Evolutionary conservation across 2,329 filamentous ascomycete genomes (phyloP), one percentile per base, ranked within the genome.

Genomic region (Xylaria sp.): DNA sequence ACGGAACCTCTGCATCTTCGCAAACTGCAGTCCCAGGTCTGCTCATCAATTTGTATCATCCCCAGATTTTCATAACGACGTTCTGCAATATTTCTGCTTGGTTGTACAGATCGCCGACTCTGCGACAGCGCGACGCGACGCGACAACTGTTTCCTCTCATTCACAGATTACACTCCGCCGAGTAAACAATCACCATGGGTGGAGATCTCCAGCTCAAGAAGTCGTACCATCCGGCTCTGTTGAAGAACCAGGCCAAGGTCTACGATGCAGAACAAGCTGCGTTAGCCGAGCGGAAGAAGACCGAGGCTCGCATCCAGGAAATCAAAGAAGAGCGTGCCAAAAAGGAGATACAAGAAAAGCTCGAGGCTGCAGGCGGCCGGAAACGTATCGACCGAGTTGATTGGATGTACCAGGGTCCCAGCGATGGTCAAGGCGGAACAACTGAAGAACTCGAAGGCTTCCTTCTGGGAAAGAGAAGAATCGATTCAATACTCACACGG

Each of bases 391-490:
- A 93, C 68, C 86, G 92, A 42, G 93, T 99, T 30, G 94, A 97
- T 70, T 99, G 94, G 91, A 97, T 99, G 91, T 99, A 99, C 76
- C 86, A 89, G 68, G 93, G 93, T 1, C 92, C 94, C 6, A 89
- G 88, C 54, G 80, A 84, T 69, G 90, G 91, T 42, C 87, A 90
- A 70, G 79, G 80, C n/a, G 89, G 88, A 35, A 90, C 85, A 46
- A 84, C 83, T 3, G 93, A 97, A 73, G 94, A 97, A 76, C 92
- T 91, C 77, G 94, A 99, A 71, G 91, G 90, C 3, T 99, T 96
- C 72, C 76, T 99, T 1, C 80, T 99, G 11, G 94, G 94, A 55
- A 97, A 97, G 79, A 83, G 94, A 60, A 84, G 92, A 60, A 93
- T 99, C 72, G 93, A 97, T 77, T 86, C 87, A 10, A 73, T 85